Conservation (phyloP, 176 grass and related monocot genomes). For the Coix lacrymajobi region DNA sequence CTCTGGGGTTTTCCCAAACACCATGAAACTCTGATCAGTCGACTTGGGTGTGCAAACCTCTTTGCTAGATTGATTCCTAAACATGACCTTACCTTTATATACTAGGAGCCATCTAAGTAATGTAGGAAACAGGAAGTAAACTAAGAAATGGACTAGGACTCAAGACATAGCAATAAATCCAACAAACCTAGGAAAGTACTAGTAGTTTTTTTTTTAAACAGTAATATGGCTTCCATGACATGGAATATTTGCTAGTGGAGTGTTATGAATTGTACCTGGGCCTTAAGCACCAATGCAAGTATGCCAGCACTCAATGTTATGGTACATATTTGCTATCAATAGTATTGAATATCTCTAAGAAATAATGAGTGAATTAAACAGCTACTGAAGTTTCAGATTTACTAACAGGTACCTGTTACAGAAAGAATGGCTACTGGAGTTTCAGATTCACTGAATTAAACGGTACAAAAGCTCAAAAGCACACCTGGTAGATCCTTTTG, state of each 20-base stretch:
- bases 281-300: neutral
- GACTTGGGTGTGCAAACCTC: neutral
- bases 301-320: neutral
- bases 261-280: neutral
- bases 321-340: neutral
- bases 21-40: neutral
- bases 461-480: neutral
- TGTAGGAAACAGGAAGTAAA: neutral
- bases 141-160: neutral
- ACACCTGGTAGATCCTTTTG: constrained; percentile 77
- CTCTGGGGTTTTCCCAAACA: neutral
- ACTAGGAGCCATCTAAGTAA: neutral
- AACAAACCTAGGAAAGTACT: neutral
- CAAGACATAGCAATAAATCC: neutral
- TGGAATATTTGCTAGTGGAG: neutral
- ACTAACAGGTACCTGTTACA: neutral
- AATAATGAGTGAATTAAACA: neutral
- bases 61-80: neutral
- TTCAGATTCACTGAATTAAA: neutral
- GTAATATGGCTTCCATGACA: neutral
- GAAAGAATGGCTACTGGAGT: neutral
- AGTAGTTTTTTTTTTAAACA: neutral
- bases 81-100: neutral
- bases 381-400: neutral
- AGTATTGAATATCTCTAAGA: neutral